phyloP scores from a whole-genome alignment of 352 stramenopile species.

The Globisporangium paddicum region DNA sequence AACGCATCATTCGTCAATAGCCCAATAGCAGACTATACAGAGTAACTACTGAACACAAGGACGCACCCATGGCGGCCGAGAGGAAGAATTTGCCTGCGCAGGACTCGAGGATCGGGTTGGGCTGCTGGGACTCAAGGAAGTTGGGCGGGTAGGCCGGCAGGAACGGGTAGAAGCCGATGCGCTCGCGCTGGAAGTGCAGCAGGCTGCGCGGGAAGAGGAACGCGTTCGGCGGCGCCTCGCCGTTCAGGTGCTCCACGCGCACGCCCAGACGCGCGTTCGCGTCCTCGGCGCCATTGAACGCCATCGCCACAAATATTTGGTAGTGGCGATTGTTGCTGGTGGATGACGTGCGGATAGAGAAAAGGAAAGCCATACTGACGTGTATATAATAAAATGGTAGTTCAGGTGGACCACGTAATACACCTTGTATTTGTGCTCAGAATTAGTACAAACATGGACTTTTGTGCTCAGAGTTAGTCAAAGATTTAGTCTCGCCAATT shows the following conservation, averaged over 20 bases:
- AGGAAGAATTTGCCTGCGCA: constrained; percentile 81
- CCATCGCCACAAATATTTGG: not conserved
- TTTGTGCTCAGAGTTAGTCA: too few species aligned
- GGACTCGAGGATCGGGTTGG: constrained; percentile 72
- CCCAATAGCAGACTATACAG: not conserved
- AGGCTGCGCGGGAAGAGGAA: constrained; percentile 73
- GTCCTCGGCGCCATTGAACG: constrained; percentile 21
- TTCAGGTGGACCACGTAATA: too few species aligned
- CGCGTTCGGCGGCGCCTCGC: constrained; percentile 55
- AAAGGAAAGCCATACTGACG: too few species aligned
- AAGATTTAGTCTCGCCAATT: too few species aligned
- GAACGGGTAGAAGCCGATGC: constrained; percentile 57
- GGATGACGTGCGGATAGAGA: too few species aligned
- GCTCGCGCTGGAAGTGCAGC: constrained; percentile 42
- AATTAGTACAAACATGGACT: too few species aligned
- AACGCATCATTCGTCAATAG: not conserved
- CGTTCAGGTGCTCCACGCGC: constrained; percentile 50
- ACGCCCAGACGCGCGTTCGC: constrained; percentile 52
- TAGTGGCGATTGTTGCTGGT: not conserved
- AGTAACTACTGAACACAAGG: too few species aligned
- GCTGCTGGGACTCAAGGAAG: constrained; percentile 58
- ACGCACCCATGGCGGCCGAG: constrained; percentile 69
- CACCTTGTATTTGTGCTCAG: too few species aligned
- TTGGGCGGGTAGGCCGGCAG: constrained; percentile 64
- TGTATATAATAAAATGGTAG: too few species aligned